Percentiles rank a stretch among this genome's conserved stretches.
Conservation (phyloP, 169 alveolate genomes). For the Eimeria praecox region DNA sequence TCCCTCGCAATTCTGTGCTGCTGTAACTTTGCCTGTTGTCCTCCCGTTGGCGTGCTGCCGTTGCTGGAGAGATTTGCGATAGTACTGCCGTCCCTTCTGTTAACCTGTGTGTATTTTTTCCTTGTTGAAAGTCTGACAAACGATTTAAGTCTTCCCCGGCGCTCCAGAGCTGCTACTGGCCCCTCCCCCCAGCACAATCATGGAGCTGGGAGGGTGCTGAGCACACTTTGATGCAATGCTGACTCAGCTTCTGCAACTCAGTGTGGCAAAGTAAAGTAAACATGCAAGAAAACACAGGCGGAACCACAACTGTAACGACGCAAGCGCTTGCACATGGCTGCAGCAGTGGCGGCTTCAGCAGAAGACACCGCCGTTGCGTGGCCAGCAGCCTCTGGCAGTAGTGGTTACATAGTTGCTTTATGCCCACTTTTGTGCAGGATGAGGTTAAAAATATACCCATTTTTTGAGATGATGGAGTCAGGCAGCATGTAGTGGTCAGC, state of each 20-base stretch:
- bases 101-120: neutral
- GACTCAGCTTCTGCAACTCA: neutral
- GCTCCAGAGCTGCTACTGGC: neutral
- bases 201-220: neutral
- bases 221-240: neutral
- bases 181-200: neutral
- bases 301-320: neutral
- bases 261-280: neutral
- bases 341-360: neutral
- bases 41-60: neutral
- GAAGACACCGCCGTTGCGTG: neutral
- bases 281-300: neutral
- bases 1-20: neutral
- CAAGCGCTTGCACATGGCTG: neutral
- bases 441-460: neutral
- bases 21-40: neutral
- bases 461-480: too few relatives aligned
- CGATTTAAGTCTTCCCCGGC: neutral
- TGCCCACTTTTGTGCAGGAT: neutral
- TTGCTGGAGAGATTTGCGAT: slow-evolving; percentile 4
- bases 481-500: too few relatives aligned
- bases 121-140: neutral
- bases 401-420: neutral
- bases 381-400: neutral
- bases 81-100: neutral